Evolutionary conservation across 2,329 filamentous ascomycete genomes (phyloP), one percentile per base, ranked within the genome.

Genomic region (Pyricularia sp.): DNA sequence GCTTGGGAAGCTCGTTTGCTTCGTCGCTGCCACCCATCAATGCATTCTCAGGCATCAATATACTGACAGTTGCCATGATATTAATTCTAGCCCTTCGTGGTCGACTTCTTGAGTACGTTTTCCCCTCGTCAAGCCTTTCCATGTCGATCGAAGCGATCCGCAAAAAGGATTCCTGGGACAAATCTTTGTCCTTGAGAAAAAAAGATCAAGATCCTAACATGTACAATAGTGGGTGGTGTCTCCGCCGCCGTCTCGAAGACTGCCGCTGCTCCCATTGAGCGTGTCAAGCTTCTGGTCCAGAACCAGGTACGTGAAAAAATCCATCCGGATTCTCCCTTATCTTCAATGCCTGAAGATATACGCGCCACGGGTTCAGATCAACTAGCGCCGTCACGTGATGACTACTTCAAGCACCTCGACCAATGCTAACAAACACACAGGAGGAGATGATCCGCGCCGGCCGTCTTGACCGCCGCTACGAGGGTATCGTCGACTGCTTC

Each of bases 281-380:
- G 95, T 93, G 91, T 99, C 86, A 99, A 99, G 94, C 95, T 99
- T 81, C 92, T 99, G 81, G 96, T 99, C 87, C 95, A 99, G 90
- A 99, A 99, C 88, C 95, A 99, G 92, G 94, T 97, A 89, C 76
- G 93, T 87, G 58, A 65, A 25, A 63, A 63, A 63, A 17, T 63
- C 14, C 59, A 63, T 63, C 59, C 59, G 23, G 59, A 28, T 63
- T 42, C 17, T 28, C 12, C 3, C 23, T 11, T 63, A 63, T 30
- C 59, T 28, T 25, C 25, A 20, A 28, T 20, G 59, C 6, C 59
- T 28, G 25, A 23, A 26, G 58, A 61, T 12, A 12, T 17, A 30
- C 14, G 59, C 59, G 25, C 59, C 26, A 63, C 59, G 59, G 25
- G 59, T 31, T 63, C 59, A 63, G 25, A 59, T 42, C 25, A 11